These are phyloP conservation scores for Blastocladiella britannica DNA, from an alignment of 192 early-diverging fungal genomes.

Conservation along the genomic window DNA sequence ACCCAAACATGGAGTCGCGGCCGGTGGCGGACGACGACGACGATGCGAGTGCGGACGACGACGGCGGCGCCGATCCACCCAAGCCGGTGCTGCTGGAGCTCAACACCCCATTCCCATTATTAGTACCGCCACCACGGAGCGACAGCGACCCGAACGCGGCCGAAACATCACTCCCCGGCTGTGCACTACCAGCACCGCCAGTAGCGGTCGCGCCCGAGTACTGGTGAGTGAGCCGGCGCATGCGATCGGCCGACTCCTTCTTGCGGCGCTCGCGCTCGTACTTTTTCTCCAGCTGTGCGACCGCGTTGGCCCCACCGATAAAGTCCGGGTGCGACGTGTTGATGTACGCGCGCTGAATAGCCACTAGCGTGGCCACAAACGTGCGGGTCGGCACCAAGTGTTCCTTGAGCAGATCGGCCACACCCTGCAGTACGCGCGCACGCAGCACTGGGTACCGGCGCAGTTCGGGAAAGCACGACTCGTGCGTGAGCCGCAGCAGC, in stretches of 20 bases:
- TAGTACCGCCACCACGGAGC: too few species aligned
- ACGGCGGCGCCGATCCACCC: too few species aligned
- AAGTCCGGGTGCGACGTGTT: constrained; percentile 75
- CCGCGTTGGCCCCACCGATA: constrained; percentile 54
- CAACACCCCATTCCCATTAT: too few species aligned
- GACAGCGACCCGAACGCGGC: too few species aligned
- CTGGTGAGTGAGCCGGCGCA: not conserved
- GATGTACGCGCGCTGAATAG: constrained; percentile 63
- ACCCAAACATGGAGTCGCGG: too few species aligned
- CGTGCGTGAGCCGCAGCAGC: constrained; percentile 56
- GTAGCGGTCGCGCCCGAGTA: too few species aligned
- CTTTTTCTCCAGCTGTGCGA: constrained; percentile 43
- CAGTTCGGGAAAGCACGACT: constrained; percentile 40
- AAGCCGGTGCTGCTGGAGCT: too few species aligned
- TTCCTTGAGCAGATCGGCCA: constrained; percentile 55
- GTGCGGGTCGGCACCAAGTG: constrained; percentile 43
- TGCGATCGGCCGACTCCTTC: not conserved
- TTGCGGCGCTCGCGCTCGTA: constrained; percentile 38
- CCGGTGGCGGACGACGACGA: too few species aligned
- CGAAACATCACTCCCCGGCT: too few species aligned
- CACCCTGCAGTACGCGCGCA: constrained; percentile 47
- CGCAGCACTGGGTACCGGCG: constrained; percentile 54
- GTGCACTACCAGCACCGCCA: too few species aligned
- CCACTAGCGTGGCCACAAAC: constrained; percentile 60
- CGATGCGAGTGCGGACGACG: too few species aligned